A percentile compares a stretch with the other conserved stretches of the same genome.
phyloP scores from a whole-genome alignment of 768 basidiomycete genomes.

The Podaxis sp. region DNA sequence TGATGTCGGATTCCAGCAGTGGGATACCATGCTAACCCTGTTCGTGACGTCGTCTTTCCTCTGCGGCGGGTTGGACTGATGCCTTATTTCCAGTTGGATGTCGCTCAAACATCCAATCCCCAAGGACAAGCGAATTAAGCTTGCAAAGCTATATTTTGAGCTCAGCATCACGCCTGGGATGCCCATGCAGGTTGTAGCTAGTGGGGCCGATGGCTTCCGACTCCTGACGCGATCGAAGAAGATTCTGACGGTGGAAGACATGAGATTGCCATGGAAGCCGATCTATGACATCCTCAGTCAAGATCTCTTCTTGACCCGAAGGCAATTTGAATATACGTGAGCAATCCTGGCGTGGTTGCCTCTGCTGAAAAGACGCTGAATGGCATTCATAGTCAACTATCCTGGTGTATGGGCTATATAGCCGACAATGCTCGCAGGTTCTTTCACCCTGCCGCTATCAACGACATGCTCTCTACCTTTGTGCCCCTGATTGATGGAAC shows the following conservation, averaged over 20 bases:
- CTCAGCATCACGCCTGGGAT: conserved; percentile 76
- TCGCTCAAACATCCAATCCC: conserved; percentile 88
- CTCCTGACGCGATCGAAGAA: conserved; percentile 65
- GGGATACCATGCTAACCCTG: conserved; percentile 78
- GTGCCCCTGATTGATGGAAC: conserved; percentile 77
- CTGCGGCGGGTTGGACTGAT: conserved; percentile 4
- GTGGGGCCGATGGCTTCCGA: conserved; percentile 63
- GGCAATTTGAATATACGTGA: conserved; percentile 79
- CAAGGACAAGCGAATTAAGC: conserved; percentile 67
- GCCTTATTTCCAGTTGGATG: conserved; percentile 49
- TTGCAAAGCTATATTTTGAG: conserved; percentile 81
- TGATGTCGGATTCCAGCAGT: conserved; percentile 76
- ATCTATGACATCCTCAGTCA: conserved; percentile 67
- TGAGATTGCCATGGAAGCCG: conserved; percentile 84
- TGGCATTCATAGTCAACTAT: conserved; percentile 51
- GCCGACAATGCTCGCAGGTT: conserved; percentile 72
- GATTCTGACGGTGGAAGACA: conserved; percentile 73
- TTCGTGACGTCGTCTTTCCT: conserved; percentile 35
- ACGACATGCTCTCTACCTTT: conserved; percentile 87
- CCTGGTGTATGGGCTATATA: conserved; percentile 76
- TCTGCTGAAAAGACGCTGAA: conserved; percentile 11
- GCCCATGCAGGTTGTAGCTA: conserved; percentile 66
- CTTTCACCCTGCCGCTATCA: conserved; percentile 85
- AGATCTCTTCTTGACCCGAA: conserved; percentile 74
- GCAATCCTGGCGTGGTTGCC: conserved; percentile 22